Conservation (phyloP, 2,329 filamentous ascomycete species). For the Chrysoporthe cubensis region DNA sequence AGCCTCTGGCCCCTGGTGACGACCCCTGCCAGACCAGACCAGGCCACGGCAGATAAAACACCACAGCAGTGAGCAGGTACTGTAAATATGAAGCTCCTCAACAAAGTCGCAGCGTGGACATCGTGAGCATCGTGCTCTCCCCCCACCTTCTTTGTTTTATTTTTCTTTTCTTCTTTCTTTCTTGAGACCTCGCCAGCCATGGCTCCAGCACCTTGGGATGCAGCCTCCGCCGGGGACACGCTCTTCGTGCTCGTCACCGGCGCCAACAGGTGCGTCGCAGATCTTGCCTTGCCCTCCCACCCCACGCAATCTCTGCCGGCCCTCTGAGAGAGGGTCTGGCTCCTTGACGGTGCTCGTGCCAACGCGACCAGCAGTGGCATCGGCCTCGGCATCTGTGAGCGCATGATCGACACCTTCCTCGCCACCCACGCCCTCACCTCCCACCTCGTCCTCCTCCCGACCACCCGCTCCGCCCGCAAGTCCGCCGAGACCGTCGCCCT, state of each 20-base stretch:
- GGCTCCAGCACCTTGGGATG: constrained; percentile 42
- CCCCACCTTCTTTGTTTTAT: background rate
- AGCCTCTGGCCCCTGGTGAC: no score
- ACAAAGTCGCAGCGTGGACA: background rate
- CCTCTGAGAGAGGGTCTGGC: no score
- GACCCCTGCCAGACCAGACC: no score
- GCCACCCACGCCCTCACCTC: constrained; percentile 65
- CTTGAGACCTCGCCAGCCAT: constrained; percentile 24
- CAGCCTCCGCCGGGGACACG: constrained; percentile 45
- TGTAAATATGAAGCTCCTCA: no score
- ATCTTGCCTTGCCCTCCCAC: background rate
- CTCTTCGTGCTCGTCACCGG: constrained; percentile 77
- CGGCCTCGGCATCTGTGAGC: constrained; percentile 80
- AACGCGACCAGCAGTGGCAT: constrained; percentile 67
- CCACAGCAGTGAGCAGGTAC: no score
- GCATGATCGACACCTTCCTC: constrained; percentile 89
- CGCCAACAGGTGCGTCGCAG: constrained; percentile 72
- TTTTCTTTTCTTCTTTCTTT: no score
- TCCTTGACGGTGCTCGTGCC: background rate
- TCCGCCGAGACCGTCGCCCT: constrained; percentile 70
- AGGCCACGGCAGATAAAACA: no score
- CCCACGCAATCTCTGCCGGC: constrained; percentile 10
- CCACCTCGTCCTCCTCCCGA: constrained; percentile 79
- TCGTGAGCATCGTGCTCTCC: background rate
- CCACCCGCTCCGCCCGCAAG: constrained; percentile 77